phyloP scores from a whole-genome alignment of 1,284 basidiomycete genomes.

The Phylloboletellus chloephorus region DNA sequence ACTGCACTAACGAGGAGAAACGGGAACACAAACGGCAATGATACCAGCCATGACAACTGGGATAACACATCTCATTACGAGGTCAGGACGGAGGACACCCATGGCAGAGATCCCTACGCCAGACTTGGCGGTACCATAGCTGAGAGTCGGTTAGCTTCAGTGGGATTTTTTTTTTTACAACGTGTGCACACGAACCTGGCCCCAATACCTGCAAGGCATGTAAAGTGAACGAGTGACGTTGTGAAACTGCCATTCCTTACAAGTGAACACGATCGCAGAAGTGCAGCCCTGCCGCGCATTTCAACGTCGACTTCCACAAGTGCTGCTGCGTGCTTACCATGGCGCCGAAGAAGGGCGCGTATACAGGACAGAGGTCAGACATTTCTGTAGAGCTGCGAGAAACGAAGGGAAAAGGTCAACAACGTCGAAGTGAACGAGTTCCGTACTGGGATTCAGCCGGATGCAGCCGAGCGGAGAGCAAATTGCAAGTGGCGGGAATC shows the following conservation, averaged over 20 bases:
- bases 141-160: slow-evolving; percentile 25
- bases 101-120: slow-evolving; percentile 98
- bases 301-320: slow-evolving; percentile 11
- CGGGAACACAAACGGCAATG: slow-evolving; percentile 63
- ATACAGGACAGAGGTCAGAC: slow-evolving; percentile 90
- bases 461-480: slow-evolving; percentile 20
- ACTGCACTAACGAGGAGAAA: neutral
- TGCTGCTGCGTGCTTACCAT: slow-evolving; percentile 60
- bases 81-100: slow-evolving; percentile 92
- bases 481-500: slow-evolving; percentile 11
- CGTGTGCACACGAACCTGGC: slow-evolving; percentile 25
- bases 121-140: slow-evolving; percentile 96
- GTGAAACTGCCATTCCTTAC: slow-evolving; percentile 44
- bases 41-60: slow-evolving; percentile 99
- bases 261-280: slow-evolving; percentile 95
- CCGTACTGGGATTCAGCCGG: too few relatives aligned
- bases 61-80: slow-evolving; percentile 94
- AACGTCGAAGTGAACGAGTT: too few relatives aligned
- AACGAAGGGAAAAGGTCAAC: neutral
- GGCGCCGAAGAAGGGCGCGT: slow-evolving; percentile 95
- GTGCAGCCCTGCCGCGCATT: slow-evolving; percentile 73
- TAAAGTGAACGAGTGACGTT: neutral
- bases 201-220: slow-evolving; percentile 23
- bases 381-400: slow-evolving; percentile 34
- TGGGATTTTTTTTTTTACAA: neutral